Percentiles rank a stretch among this genome's conserved stretches.
Evolutionary conservation across 2,329 filamentous ascomycete species (phyloP).

Genomic region (Mariannaea sp.): DNA sequence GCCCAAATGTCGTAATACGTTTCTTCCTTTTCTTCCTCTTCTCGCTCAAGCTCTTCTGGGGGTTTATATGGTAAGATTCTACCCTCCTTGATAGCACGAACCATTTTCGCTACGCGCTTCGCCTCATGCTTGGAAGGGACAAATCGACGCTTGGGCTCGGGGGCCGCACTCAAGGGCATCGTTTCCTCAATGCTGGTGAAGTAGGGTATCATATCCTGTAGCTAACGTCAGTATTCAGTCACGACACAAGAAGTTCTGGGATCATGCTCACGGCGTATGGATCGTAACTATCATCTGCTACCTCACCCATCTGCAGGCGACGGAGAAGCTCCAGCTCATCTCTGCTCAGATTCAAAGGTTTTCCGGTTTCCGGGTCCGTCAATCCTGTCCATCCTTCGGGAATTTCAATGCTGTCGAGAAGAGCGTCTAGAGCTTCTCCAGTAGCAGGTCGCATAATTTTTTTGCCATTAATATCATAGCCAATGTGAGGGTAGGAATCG

Average conservation of each 20-base stretch:
- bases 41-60: slow-evolving; percentile 67
- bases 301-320: slow-evolving; percentile 86
- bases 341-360: slow-evolving; percentile 83
- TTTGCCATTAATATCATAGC: slow-evolving; percentile 98
- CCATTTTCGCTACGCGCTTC: slow-evolving; percentile 95
- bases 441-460: slow-evolving; percentile 95
- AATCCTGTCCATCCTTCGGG: slow-evolving; percentile 97
- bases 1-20: slow-evolving; percentile 92
- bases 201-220: slow-evolving; percentile 83
- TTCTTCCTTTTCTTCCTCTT: slow-evolving; percentile 73
- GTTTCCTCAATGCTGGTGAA: slow-evolving; percentile 89
- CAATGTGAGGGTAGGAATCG: slow-evolving; percentile 96
- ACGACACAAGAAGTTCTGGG: neutral
- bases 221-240: slow-evolving; percentile 11
- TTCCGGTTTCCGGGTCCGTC: slow-evolving; percentile 91
- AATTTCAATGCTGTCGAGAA: slow-evolving; percentile 94
- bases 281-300: slow-evolving; percentile 86
- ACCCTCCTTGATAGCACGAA: slow-evolving; percentile 92
- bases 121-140: slow-evolving; percentile 96
- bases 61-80: slow-evolving; percentile 90
- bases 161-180: slow-evolving; percentile 93
- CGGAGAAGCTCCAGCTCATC: slow-evolving; percentile 89
- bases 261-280: slow-evolving; percentile 74
- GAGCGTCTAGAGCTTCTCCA: slow-evolving; percentile 88
- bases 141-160: slow-evolving; percentile 94